Evolutionary conservation across 345 rosid genomes (phyloP).

Genomic region (Cochlearia excelsa): DNA sequence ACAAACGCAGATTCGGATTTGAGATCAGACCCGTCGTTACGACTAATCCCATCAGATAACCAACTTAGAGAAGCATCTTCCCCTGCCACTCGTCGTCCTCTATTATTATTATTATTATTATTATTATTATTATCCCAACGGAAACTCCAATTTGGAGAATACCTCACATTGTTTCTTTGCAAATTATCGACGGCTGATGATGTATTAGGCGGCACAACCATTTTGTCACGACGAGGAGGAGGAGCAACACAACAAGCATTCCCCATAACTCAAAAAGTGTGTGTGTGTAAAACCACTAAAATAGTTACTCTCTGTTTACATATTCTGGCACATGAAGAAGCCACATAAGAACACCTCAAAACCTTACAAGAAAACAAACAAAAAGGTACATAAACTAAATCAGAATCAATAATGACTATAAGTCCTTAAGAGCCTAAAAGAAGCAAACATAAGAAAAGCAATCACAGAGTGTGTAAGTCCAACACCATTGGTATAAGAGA

Average conservation of each 20-base stretch:
- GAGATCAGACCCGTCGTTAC: constrained; percentile 49
- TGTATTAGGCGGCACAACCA: constrained; percentile 45
- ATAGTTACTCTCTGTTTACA: neutral
- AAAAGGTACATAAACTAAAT: neutral
- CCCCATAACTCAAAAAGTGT: constrained; percentile 54
- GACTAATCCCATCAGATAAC: constrained; percentile 61
- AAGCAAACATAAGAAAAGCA: no score
- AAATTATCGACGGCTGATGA: constrained; percentile 50
- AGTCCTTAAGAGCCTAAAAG: neutral
- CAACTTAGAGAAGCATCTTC: constrained; percentile 75
- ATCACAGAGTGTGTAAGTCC: no score
- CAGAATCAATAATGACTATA: constrained; percentile 12
- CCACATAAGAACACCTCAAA: constrained; percentile 20
- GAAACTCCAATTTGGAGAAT: constrained; percentile 90
- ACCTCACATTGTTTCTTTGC: constrained; percentile 66
- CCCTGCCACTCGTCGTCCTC: constrained; percentile 83
- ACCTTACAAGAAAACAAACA: neutral
- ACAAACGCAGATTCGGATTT: constrained; percentile 60
- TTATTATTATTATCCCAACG: constrained; percentile 57
- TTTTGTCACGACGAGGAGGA: constrained; percentile 83
- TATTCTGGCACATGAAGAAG: neutral
- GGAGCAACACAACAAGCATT: constrained; percentile 93
- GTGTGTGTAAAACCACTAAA: neutral
- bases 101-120: no score
- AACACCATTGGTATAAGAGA: no score